Evolutionary conservation across 257 asterid species (phyloP).

Genomic region (Solanum rostratum): DNA sequence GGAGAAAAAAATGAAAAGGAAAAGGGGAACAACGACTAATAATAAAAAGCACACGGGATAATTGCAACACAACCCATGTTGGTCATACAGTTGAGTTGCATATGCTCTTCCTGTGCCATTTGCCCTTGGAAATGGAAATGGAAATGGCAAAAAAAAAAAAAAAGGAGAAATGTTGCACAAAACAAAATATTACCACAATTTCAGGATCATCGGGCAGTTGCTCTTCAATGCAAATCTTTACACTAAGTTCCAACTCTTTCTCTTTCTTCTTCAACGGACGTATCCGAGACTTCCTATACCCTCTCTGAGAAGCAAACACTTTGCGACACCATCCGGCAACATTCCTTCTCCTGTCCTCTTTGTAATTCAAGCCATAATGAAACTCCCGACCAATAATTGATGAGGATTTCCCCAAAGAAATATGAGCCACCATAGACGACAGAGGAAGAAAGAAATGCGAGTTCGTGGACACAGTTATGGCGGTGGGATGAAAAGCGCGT

Average conservation of each 20-base stretch:
- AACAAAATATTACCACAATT: constrained; percentile 40
- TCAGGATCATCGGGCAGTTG: constrained; percentile 92
- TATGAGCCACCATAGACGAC: constrained; percentile 1
- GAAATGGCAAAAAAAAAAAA: not conserved
- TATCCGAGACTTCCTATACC: constrained; percentile 45
- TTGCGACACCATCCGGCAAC: constrained; percentile 22
- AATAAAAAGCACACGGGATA: no score
- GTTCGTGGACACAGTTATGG: not conserved
- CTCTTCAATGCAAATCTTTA: constrained; percentile 70
- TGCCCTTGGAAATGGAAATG: not conserved
- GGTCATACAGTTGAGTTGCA: not conserved
- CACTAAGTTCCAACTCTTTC: constrained; percentile 74
- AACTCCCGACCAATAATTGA: constrained; percentile 14
- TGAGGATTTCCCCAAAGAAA: constrained; percentile 14
- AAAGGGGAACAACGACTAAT: no score
- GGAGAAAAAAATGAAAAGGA: no score
- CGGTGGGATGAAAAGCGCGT: constrained; percentile 28
- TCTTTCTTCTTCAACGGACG: constrained; percentile 42
- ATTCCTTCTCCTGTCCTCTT: constrained; percentile 14
- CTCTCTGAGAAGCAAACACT: constrained; percentile 45
- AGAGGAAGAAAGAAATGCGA: not conserved
- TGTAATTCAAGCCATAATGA: constrained; percentile 2
- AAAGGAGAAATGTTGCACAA: no score
- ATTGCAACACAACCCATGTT: no score
- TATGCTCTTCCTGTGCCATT: not conserved